These are phyloP conservation scores for Aspergillus nomiae DNA, from an alignment of 2,329 filamentous ascomycete genomes.

Conservation along the genomic window DNA sequence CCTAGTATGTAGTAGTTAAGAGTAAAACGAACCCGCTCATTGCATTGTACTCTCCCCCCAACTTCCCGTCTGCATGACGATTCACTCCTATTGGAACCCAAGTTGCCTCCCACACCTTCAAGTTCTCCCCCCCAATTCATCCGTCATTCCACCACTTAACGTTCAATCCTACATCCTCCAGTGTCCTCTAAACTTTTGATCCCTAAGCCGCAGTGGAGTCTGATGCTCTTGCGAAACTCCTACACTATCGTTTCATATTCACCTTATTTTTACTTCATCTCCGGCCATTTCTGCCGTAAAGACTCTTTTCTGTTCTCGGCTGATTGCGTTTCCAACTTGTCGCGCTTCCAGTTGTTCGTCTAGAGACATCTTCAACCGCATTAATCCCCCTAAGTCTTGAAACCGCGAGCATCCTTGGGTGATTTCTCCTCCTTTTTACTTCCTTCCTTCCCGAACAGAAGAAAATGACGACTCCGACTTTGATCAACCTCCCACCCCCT, in stretches of 20 bases:
- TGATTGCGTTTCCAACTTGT: neutral
- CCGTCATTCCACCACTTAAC: neutral
- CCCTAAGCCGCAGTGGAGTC: neutral
- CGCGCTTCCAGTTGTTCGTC: neutral
- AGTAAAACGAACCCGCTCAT: neutral
- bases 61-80: neutral
- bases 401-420: neutral
- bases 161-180: neutral
- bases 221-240: neutral
- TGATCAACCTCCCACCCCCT: slow-evolving; percentile 82
- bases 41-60: neutral
- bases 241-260: neutral
- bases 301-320: neutral
- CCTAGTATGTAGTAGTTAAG: neutral
- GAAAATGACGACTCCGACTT: slow-evolving; percentile 58
- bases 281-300: neutral
- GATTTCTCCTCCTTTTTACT: neutral
- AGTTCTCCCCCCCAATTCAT: neutral
- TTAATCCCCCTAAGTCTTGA: neutral
- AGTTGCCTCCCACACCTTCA: neutral
- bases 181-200: neutral
- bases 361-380: neutral
- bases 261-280: neutral
- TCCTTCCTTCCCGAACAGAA: neutral
- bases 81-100: neutral